phyloP scores from a whole-genome alignment of 805 yeast species.

The Myxozyma melibiosi region DNA sequence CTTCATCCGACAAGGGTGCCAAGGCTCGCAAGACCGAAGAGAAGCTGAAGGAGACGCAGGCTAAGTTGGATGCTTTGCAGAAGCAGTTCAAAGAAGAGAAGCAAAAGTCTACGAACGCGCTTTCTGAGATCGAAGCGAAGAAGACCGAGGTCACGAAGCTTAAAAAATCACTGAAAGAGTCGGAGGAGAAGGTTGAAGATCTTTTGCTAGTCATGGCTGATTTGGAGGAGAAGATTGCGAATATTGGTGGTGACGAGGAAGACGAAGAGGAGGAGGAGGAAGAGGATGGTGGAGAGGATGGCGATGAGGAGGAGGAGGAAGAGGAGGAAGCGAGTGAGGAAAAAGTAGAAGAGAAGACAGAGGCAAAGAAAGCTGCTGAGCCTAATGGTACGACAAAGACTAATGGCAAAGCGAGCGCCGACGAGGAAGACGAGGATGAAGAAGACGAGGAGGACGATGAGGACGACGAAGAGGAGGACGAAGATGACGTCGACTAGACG shows the following conservation, averaged over 20 bases:
- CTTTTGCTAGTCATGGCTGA: slow-evolving; percentile 75
- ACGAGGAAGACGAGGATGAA: not conserved
- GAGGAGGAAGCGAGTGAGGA: slow-evolving; percentile 10
- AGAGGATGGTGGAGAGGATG: slow-evolving; percentile 23
- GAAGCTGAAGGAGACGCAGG: not conserved
- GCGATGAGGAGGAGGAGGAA: slow-evolving; percentile 19
- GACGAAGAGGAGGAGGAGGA: slow-evolving; percentile 46
- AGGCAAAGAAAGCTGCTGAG: not conserved
- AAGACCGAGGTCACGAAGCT: slow-evolving; percentile 27
- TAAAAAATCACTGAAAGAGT: slow-evolving; percentile 12
- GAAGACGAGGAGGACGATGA: not conserved
- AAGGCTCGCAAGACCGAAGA: not conserved
- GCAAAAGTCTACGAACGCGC: slow-evolving; percentile 37
- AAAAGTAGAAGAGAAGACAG: not conserved
- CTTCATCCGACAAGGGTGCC: not conserved
- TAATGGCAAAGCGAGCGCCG: not conserved
- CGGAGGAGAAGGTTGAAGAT: slow-evolving; percentile 61
- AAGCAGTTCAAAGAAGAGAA: not conserved
- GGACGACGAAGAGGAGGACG: not conserved
- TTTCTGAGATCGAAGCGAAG: slow-evolving; percentile 49
- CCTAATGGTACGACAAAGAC: slow-evolving; percentile 1
- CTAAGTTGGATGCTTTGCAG: not conserved
- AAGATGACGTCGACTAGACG: slow-evolving; percentile 9
- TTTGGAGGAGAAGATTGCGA: slow-evolving; percentile 65
- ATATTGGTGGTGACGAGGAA: slow-evolving; percentile 66